Evolutionary conservation across 306 rosid species (phyloP).

Genomic region (Clitoria ternatea): DNA sequence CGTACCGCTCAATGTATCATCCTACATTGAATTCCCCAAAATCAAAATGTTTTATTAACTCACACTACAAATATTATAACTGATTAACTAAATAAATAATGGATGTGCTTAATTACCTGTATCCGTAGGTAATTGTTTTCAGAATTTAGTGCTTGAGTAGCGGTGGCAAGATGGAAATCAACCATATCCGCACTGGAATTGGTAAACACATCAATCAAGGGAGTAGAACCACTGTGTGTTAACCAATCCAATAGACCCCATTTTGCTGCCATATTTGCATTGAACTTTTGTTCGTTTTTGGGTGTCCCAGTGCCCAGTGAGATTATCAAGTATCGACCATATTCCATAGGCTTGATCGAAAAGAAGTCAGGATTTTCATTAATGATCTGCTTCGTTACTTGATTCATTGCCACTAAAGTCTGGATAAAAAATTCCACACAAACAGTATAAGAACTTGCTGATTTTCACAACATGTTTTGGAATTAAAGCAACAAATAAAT

Average conservation of each 20-base stretch:
- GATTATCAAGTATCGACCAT: constrained; percentile 28
- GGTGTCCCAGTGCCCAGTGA: constrained; percentile 41
- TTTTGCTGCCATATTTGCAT: constrained; percentile 26
- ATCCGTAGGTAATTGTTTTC: constrained; percentile 36
- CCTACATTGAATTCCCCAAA: constrained; percentile 13
- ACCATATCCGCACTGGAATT: constrained; percentile 39
- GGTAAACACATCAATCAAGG: constrained; percentile 33
- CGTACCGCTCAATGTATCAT: constrained; percentile 35
- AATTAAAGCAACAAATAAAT: too few species aligned
- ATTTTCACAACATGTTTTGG: too few species aligned
- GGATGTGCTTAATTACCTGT: too few species aligned
- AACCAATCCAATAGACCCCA: constrained; percentile 40
- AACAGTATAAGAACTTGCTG: too few species aligned
- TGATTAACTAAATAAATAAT: too few species aligned
- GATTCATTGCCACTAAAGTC: constrained; percentile 35
- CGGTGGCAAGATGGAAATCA: constrained; percentile 32
- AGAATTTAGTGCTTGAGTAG: constrained; percentile 24
- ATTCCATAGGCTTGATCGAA: constrained; percentile 33
- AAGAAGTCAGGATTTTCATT: constrained; percentile 22
- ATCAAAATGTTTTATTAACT: background rate
- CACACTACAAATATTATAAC: too few species aligned
- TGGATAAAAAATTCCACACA: background rate
- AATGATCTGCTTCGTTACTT: constrained; percentile 27
- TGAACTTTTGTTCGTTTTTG: constrained; percentile 27
- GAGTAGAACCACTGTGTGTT: constrained; percentile 17